phyloP scores from a whole-genome alignment of 1,284 basidiomycete species.

The Pyrrhoderma noxium region DNA sequence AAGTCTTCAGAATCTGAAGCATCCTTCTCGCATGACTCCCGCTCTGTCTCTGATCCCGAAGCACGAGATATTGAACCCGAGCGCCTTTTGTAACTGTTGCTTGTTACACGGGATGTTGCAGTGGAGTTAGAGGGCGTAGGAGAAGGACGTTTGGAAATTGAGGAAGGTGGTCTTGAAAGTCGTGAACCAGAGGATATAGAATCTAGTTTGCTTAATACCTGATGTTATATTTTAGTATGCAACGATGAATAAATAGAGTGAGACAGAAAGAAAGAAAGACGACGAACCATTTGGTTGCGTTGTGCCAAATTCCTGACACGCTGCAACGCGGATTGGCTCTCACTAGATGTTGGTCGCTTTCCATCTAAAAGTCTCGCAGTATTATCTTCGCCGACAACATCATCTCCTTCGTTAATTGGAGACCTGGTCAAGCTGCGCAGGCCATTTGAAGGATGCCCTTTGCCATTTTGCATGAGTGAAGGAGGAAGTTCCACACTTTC shows the following conservation, averaged over 20 bases:
- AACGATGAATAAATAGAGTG: too few species aligned
- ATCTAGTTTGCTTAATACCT: conserved; percentile 65
- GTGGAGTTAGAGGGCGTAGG: conserved; percentile 27
- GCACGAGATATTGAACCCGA: conserved; percentile 20
- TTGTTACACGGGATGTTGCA: conserved; percentile 22
- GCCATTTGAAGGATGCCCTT: conserved; percentile 21
- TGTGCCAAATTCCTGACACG: conserved; percentile 62
- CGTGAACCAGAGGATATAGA: conserved; percentile 47
- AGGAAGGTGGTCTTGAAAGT: conserved; percentile 36
- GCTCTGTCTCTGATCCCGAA: conserved; percentile 73
- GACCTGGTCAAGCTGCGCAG: conserved; percentile 26
- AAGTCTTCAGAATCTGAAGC: conserved; percentile 36
- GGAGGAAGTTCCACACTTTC: conserved; percentile 38
- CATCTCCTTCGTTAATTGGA: conserved; percentile 36
- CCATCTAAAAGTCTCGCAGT: conserved; percentile 48
- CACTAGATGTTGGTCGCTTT: conserved; percentile 31
- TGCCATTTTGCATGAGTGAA: conserved; percentile 31
- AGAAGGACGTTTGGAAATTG: conserved; percentile 25
- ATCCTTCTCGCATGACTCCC: conserved; percentile 39
- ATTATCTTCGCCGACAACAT: conserved; percentile 48
- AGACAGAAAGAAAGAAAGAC: conserved; percentile 2
- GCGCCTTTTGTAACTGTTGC: not conserved
- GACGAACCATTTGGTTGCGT: conserved; percentile 59
- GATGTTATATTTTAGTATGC: too few species aligned
- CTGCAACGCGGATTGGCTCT: conserved; percentile 41